Evolutionary conservation across 2,329 filamentous ascomycete species (phyloP).

Genomic region (Pyrenophora tritici-repentis): DNA sequence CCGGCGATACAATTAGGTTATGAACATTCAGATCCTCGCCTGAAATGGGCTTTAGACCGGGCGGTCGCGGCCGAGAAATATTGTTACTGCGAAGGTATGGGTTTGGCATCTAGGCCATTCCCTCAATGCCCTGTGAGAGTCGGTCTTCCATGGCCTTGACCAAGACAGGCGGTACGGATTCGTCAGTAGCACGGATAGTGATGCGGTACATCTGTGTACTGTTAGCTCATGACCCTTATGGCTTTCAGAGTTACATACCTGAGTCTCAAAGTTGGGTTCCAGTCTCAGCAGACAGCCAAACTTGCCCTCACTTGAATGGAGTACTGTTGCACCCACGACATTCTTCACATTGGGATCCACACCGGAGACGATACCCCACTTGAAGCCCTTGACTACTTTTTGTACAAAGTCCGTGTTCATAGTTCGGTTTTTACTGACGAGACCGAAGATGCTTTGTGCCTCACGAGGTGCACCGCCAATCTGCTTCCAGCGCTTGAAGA

Average conservation of each 20-base stretch:
- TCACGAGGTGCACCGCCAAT: slow-evolving; percentile 89
- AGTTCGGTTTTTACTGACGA: slow-evolving; percentile 64
- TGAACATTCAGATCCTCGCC: slow-evolving; percentile 4
- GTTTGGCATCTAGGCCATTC: slow-evolving; percentile 26
- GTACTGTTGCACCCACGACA: slow-evolving; percentile 85
- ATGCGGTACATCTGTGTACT: slow-evolving; percentile 85
- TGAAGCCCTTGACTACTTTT: slow-evolving; percentile 78
- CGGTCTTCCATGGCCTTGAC: slow-evolving; percentile 87
- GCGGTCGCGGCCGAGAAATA: slow-evolving; percentile 3
- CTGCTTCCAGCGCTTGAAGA: slow-evolving; percentile 99
- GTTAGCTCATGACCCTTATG: slow-evolving; percentile 12
- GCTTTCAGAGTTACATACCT: slow-evolving; percentile 64
- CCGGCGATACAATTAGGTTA: slow-evolving; percentile 11
- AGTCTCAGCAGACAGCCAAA: slow-evolving; percentile 91
- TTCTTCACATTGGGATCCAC: slow-evolving; percentile 95
- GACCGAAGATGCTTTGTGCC: slow-evolving; percentile 81
- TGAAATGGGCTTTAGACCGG: background rate
- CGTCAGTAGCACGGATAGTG: slow-evolving; percentile 92
- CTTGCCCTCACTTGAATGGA: slow-evolving; percentile 84
- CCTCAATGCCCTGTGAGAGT: slow-evolving; percentile 62
- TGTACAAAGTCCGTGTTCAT: slow-evolving; percentile 74
- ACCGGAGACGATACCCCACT: slow-evolving; percentile 81
- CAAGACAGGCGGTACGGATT: slow-evolving; percentile 78
- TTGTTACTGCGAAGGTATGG: background rate
- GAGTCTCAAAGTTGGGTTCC: slow-evolving; percentile 90